Evolutionary conservation across 129 eudicot species (phyloP).

Genomic region (Flaveria sonorensis): DNA sequence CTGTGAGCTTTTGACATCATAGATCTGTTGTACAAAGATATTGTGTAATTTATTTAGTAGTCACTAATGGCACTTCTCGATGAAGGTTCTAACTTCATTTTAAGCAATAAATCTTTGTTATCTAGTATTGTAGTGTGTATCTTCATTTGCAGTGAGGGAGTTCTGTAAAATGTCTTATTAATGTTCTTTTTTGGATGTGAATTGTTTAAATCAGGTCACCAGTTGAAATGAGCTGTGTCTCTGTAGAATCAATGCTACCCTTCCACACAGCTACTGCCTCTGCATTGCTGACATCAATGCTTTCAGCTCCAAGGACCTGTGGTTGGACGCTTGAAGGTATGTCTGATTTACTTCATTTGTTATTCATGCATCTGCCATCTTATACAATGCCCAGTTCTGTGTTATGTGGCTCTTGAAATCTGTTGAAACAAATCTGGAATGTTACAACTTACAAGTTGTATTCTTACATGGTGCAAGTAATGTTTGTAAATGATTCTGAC

Average conservation of each 20-base stretch:
- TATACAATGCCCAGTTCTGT: constrained; percentile 8
- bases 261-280: constrained; percentile 90
- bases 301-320: constrained; percentile 55
- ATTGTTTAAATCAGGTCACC: constrained; percentile 55
- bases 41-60: not conserved
- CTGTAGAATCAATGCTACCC: constrained; percentile 64
- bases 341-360: not conserved
- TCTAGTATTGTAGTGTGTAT: too few species aligned
- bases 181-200: not conserved
- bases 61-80: not conserved
- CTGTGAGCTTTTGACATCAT: too few species aligned
- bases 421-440: not conserved
- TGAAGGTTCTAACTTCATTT: not conserved
- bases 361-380: not conserved
- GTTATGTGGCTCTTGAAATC: not conserved
- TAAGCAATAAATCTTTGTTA: not conserved
- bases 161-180: not conserved
- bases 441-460: not conserved
- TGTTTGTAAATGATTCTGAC: not conserved
- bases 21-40: not conserved
- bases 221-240: constrained; percentile 68
- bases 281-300: constrained; percentile 91
- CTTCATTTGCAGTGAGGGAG: too few species aligned
- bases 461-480: not conserved
- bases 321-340: constrained; percentile 86